Evolutionary conservation across 2,329 filamentous ascomycete species (phyloP).

Genomic region (Fusarium sublunatum): DNA sequence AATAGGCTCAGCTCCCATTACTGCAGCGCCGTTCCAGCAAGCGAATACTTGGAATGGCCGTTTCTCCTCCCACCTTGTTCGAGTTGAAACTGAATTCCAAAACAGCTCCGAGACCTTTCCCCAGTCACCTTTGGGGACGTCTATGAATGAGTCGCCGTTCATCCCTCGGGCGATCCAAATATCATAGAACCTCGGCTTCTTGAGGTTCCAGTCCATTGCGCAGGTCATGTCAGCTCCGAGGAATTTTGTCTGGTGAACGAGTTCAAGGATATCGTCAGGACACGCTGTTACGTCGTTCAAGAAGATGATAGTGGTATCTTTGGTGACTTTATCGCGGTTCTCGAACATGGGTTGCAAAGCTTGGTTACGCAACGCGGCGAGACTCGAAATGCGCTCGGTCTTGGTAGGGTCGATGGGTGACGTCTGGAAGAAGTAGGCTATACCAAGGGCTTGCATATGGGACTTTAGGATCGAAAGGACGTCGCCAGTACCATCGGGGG

Average conservation of each 20-base stretch:
- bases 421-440: not conserved
- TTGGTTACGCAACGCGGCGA: not conserved
- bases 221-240: conserved; percentile 66
- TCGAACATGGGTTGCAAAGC: not conserved
- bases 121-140: conserved; percentile 54
- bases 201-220: conserved; percentile 52
- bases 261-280: conserved; percentile 66
- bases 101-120: conserved; percentile 64
- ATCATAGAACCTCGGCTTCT: conserved; percentile 60
- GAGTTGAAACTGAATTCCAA: conserved; percentile 58
- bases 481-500: not conserved
- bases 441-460: not conserved
- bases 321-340: not conserved
- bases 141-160: conserved; percentile 65
- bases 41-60: conserved; percentile 67
- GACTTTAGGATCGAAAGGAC: not conserved
- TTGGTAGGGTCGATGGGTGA: not conserved
- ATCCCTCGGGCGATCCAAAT: conserved; percentile 65
- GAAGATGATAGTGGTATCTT: conserved; percentile 59
- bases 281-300: conserved; percentile 65
- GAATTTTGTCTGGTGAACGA: conserved; percentile 58
- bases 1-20: conserved; percentile 47
- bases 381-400: not conserved
- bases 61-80: conserved; percentile 47
- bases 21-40: conserved; percentile 68